Percentiles rank a stretch among this genome's conserved stretches.
These are phyloP conservation scores for Silene uniflora DNA, from an alignment of 148 eudicot genomes.

Conservation along the genomic window DNA sequence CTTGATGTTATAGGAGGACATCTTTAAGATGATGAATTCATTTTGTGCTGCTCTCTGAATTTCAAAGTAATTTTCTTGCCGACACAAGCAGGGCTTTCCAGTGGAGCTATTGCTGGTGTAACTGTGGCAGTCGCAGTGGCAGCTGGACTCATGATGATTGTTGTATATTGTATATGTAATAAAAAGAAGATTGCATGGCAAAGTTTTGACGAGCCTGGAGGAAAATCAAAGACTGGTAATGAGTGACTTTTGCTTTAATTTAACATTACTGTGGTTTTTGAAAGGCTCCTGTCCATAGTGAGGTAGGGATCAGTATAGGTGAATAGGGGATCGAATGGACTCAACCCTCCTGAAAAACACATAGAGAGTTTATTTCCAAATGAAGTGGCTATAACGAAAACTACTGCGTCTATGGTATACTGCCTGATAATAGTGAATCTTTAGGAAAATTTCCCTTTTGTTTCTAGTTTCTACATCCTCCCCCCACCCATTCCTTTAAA, in stretches of 20 bases:
- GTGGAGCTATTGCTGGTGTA: slow-evolving; percentile 54
- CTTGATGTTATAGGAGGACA: slow-evolving; percentile 5
- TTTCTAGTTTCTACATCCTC: not conserved
- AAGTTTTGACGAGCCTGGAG: slow-evolving; percentile 30
- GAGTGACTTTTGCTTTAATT: not conserved
- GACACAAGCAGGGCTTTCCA: slow-evolving; percentile 40
- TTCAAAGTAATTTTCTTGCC: not conserved
- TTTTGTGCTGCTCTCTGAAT: slow-evolving; percentile 5
- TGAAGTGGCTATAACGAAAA: too few species aligned
- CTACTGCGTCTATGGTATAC: too few species aligned
- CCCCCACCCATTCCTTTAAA: too few species aligned
- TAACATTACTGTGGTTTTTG: too few species aligned
- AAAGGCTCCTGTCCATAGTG: too few species aligned
- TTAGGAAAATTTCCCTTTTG: too few species aligned
- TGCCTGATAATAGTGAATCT: too few species aligned
- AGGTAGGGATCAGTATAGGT: too few species aligned
- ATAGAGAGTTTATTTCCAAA: too few species aligned
- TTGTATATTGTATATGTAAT: slow-evolving; percentile 30
- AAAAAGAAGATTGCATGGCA: slow-evolving; percentile 26
- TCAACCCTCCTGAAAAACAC: too few species aligned
- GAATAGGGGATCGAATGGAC: too few species aligned
- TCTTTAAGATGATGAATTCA: not conserved
- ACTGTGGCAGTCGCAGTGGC: slow-evolving; percentile 41
- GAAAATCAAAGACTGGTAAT: slow-evolving; percentile 34
- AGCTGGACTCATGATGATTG: slow-evolving; percentile 33